phyloP scores from a whole-genome alignment of 768 basidiomycete species.

The Serendipita indica region DNA sequence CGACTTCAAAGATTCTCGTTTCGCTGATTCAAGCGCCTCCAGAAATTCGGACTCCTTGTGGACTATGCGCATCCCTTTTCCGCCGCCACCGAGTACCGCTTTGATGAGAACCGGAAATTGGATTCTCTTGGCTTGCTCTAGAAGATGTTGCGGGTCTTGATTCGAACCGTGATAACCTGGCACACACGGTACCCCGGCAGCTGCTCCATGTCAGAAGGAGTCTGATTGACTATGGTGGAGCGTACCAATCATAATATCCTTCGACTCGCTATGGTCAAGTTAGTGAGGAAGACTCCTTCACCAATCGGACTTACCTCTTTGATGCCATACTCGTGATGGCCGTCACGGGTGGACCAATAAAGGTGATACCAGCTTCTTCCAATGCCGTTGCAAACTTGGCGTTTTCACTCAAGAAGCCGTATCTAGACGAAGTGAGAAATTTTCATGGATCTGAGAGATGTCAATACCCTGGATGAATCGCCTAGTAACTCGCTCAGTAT shows the following conservation, averaged over 20 bases:
- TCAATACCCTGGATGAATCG: conserved; percentile 80
- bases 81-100: conserved; percentile 90
- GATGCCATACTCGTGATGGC: conserved; percentile 93
- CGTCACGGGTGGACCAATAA: conserved; percentile 77
- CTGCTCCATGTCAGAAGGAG: conserved; percentile 24
- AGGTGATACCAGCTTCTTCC: conserved; percentile 65
- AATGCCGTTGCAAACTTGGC: conserved; percentile 63
- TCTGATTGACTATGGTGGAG: neutral
- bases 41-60: conserved; percentile 50
- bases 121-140: conserved; percentile 52
- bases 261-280: conserved; percentile 57
- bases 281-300: neutral
- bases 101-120: conserved; percentile 87
- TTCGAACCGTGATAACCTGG: conserved; percentile 84
- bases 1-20: conserved; percentile 73
- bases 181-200: conserved; percentile 81
- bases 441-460: neutral
- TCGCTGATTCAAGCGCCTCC: conserved; percentile 72
- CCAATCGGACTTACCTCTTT: conserved; percentile 47
- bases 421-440: conserved; percentile 28
- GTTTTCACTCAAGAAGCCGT: conserved; percentile 89
- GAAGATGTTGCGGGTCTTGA: conserved; percentile 60
- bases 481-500: conserved; percentile 30
- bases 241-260: conserved; percentile 81
- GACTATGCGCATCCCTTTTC: conserved; percentile 88